These are phyloP conservation scores for Phytophthora syringae DNA, from an alignment of 352 stramenopile genomes.

Conservation along the genomic window DNA sequence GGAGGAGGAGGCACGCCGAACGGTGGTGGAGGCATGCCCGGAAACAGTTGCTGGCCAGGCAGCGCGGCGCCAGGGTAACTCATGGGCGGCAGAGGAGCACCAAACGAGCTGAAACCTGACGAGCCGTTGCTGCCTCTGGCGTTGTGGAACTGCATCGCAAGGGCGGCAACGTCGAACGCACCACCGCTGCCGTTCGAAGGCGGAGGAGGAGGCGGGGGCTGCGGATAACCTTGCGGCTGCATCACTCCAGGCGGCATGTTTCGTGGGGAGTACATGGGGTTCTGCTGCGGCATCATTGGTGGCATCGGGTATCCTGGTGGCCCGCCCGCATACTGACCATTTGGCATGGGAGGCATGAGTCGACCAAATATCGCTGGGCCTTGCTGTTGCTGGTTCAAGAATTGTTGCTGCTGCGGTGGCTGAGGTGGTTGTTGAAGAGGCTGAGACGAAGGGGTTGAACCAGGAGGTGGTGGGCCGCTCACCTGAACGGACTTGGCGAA, in stretches of 20 bases:
- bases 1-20: constrained; percentile 43
- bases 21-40: constrained; percentile 34
- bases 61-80: constrained; percentile 16
- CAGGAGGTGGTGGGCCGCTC: constrained; percentile 22
- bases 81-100: constrained; percentile 42
- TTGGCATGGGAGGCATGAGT: constrained; percentile 35
- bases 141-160: constrained; percentile 86
- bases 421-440: constrained; percentile 22
- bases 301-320: constrained; percentile 32
- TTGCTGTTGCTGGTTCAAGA: constrained; percentile 41
- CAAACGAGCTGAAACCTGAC: constrained; percentile 44
- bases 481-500: constrained; percentile 54
- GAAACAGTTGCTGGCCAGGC: constrained; percentile 46
- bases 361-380: constrained; percentile 25
- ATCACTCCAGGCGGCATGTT: constrained; percentile 34
- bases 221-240: constrained; percentile 32
- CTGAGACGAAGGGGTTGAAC: constrained; percentile 18
- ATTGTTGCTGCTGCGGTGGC: constrained; percentile 20
- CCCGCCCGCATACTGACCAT: constrained; percentile 25
- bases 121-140: constrained; percentile 25
- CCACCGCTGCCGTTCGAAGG: constrained; percentile 28
- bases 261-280: constrained; percentile 37
- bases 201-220: constrained; percentile 37
- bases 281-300: constrained; percentile 37
- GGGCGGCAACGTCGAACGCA: constrained; percentile 62